A percentile compares a stretch with the other conserved stretches of the same genome.
Evolutionary conservation across 1,139 yeast species (phyloP).

Genomic region (Protomyces inouyei): DNA sequence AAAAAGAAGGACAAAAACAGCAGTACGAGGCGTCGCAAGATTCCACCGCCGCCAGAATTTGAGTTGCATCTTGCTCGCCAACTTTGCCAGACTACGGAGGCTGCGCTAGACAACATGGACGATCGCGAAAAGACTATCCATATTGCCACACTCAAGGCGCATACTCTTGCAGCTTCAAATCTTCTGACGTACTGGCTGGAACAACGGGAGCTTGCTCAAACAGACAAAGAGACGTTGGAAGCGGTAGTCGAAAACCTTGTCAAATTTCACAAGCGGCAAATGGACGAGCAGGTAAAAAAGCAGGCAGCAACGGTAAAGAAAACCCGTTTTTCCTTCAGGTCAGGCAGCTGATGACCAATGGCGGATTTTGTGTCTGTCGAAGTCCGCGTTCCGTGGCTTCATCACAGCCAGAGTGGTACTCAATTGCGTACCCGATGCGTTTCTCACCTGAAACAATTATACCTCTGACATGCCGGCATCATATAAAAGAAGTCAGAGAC

Average conservation of each 20-base stretch:
- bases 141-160: constrained; percentile 35
- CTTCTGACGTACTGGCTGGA: constrained; percentile 51
- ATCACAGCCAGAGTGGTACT: too few species aligned
- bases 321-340: neutral
- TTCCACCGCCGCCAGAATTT: constrained; percentile 25
- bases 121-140: constrained; percentile 38
- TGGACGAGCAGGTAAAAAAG: constrained; percentile 10
- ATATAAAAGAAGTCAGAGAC: too few species aligned
- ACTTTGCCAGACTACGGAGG: constrained; percentile 38
- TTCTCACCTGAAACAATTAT: too few species aligned
- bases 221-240: constrained; percentile 61
- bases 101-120: constrained; percentile 41
- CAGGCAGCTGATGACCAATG: neutral
- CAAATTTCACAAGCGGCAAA: constrained; percentile 26
- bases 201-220: constrained; percentile 45
- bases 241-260: constrained; percentile 65
- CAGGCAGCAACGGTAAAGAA: constrained; percentile 1
- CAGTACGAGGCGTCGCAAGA: constrained; percentile 2
- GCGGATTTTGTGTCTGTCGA: too few species aligned
- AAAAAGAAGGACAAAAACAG: constrained; percentile 27
- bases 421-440: too few species aligned
- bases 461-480: too few species aligned
- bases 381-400: too few species aligned
- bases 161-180: constrained; percentile 38
- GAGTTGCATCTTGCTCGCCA: constrained; percentile 33